These are phyloP conservation scores for Orbilia javanica DNA, from an alignment of 2,329 filamentous ascomycete genomes.

Conservation along the genomic window DNA sequence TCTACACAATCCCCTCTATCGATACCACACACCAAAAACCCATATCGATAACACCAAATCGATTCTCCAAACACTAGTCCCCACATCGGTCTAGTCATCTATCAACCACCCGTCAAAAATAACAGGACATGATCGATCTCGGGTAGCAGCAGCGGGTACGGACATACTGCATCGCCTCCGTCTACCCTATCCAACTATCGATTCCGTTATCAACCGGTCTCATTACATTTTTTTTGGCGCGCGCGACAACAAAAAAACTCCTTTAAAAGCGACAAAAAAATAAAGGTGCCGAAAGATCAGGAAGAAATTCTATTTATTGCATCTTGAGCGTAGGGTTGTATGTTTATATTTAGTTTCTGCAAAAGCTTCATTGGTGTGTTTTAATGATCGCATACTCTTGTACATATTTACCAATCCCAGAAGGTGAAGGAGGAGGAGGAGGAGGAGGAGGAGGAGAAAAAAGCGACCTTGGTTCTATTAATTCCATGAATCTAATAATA, in stretches of 20 bases:
- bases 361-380: too few species aligned
- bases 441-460: too few species aligned
- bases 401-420: too few species aligned
- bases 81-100: background rate
- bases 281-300: too few species aligned
- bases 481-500: too few species aligned
- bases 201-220: background rate
- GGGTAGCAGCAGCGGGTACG: constrained; percentile 12
- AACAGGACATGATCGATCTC: background rate
- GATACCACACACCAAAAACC: background rate
- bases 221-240: background rate
- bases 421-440: too few species aligned
- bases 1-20: background rate
- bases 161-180: constrained; percentile 2
- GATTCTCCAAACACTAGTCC: constrained; percentile 1
- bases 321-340: too few species aligned
- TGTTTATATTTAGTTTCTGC: too few species aligned
- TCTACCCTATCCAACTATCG: background rate
- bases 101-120: background rate
- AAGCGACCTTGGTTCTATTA: too few species aligned
- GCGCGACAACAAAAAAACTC: background rate
- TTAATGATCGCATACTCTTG: too few species aligned
- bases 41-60: background rate
- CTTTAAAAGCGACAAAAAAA: background rate
- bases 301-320: too few species aligned